Evolutionary conservation across 1,139 yeast genomes (phyloP), one percentile per base, ranked within the genome.

Genomic region (Nematodospora anomalae): DNA sequence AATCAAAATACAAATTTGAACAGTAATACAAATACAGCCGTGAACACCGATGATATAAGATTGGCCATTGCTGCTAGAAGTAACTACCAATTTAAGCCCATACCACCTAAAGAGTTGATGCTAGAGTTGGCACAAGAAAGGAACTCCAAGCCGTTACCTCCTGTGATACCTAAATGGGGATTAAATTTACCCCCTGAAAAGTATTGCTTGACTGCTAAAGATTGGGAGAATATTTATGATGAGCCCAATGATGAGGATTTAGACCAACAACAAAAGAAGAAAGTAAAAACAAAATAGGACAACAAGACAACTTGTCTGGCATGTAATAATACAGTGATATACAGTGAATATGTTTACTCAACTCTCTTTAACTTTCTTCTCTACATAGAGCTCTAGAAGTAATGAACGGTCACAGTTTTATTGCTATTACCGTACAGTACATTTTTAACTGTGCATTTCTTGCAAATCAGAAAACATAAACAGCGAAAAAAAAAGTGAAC

Each of bases 171-270:
- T 18, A 79, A 84, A 38, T 90, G 92, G 83, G 98, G 98, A 15
- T 73, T 92, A 38, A 78, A 97, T 45, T 70, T 94, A 39, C 99
- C 99, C 3, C 98, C 98, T 7, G 98, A 92, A 66, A 92, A 90
- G 74, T 90, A 89, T 64, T 92, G 97, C 61, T 65, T 92, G 39
- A 89, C 96, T 0, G 89, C 88, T 2, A 75, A 76, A 46, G 92
- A 86, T 49, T 83, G 89, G 82, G 81, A 78, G 36, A 58, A 48
- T 35, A 47, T 65, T 36, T 66, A 60, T 28, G 71, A 65, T 15
- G 72, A 65, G 35, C 55, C 55, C 5, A 60, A 53, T 20, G 66
- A 58, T 26, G 57, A 51, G 20, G 54, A 47, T 5, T 39, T 32
- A 14, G 43, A 34, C 16, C 26, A 34, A 15, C 37, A 37, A 22